These are phyloP conservation scores for Phytophthora pinifolia DNA, from an alignment of 352 stramenopile genomes.

Conservation along the genomic window DNA sequence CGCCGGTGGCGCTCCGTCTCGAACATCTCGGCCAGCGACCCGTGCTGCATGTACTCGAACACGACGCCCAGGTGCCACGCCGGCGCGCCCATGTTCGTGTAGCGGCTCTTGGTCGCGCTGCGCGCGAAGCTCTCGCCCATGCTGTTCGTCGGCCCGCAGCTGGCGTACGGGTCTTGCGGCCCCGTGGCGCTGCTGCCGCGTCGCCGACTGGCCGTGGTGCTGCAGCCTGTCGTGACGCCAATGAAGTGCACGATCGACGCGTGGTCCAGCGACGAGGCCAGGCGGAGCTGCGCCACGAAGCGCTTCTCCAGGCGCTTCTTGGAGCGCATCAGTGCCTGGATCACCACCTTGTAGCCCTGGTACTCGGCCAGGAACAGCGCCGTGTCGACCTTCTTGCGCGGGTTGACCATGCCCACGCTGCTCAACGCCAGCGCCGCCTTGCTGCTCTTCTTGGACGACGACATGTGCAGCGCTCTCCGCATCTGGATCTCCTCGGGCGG, in stretches of 20 bases:
- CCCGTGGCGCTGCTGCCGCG: slow-evolving; percentile 27
- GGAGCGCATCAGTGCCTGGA: slow-evolving; percentile 54
- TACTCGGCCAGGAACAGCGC: slow-evolving; percentile 65
- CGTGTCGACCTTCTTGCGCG: slow-evolving; percentile 27
- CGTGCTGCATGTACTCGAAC: slow-evolving; percentile 77
- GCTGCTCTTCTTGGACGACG: slow-evolving; percentile 26
- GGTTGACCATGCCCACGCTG: slow-evolving; percentile 22
- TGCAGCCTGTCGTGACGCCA: slow-evolving; percentile 62
- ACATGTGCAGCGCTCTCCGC: slow-evolving; percentile 35
- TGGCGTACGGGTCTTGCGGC: slow-evolving; percentile 9
- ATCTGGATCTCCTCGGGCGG: slow-evolving; percentile 66
- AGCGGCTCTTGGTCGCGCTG: slow-evolving; percentile 22
- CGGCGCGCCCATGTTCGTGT: slow-evolving; percentile 32
- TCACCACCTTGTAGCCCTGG: slow-evolving; percentile 67
- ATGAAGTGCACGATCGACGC: slow-evolving; percentile 80
- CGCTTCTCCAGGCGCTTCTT: slow-evolving; percentile 55
- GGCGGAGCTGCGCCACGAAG: slow-evolving; percentile 70
- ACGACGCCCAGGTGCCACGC: slow-evolving; percentile 69
- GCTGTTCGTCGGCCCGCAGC: slow-evolving; percentile 26
- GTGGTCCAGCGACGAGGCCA: slow-evolving; percentile 62
- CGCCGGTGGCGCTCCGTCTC: slow-evolving; percentile 52
- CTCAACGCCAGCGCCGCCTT: slow-evolving; percentile 34
- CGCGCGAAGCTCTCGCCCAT: slow-evolving; percentile 16
- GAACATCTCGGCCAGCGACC: slow-evolving; percentile 63
- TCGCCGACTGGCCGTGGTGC: slow-evolving; percentile 32